Base-by-base conservation (phyloP, 208 protist species). In the Sergeia podlipaevii region DNA sequence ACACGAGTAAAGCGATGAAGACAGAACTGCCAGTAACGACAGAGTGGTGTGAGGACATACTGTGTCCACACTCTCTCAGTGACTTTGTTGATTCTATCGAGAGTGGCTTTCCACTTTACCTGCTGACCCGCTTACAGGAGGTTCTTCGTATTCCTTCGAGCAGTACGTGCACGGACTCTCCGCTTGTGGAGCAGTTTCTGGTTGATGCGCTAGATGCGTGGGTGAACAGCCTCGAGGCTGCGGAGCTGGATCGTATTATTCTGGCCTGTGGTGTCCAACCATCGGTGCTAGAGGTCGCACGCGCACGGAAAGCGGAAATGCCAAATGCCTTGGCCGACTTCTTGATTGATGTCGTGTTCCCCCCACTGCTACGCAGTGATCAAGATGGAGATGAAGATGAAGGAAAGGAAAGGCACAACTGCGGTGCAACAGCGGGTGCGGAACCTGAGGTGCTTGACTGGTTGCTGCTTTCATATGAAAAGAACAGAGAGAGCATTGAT, bases 291-390 rank as follows among this genome's bases (percentile, higher is more conserved):
- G 68, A 66, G 26, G 34, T 62, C 8, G 74, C 70, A n/a, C 73
- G 65, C 29, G 57, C 47, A 0, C 41, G 43, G 26, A 41, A 29
- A 23, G 61, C 42, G 3, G 53, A 78, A 30, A 48, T 75, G 20
- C 73, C 73, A 2, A 37, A 77, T 53, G 57, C 76, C 21, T 24
- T 91, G 5, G 55, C 69, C 17, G 84, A 91, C 69, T 95, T 95
- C 53, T 70, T 95, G 3, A 68, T 91, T 13, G 88, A 95, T 57
- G 80, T 95, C 8, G 62, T 95, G 2, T 95, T 85, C 44, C 88
- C 88, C 17, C 57, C 72, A 15, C 23, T 64, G 1, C 10, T 44
- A 11, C 38, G 4, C n/a, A 3, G 32, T 2, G 24, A 10, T 10
- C 38, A 53, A 27, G 33, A 21, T 13, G 44, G 21, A 20, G 50